Conservation (phyloP, 2,329 filamentous ascomycete species). For the Pseudogymnoascus sp. region DNA sequence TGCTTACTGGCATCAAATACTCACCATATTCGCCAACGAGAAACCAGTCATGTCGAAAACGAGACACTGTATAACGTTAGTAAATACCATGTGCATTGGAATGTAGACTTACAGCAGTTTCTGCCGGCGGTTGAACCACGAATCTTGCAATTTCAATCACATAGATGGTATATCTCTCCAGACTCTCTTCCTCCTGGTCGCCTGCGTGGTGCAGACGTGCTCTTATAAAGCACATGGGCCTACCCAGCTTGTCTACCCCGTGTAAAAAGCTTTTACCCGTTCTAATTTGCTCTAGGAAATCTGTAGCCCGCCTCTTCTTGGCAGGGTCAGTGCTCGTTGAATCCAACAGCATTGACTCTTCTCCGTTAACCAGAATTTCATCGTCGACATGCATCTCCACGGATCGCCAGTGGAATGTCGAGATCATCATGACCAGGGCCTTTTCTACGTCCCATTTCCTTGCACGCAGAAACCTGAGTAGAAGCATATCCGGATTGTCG, state of each 20-base stretch:
- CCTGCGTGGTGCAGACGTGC: conserved; percentile 74
- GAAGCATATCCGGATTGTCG: conserved; percentile 80
- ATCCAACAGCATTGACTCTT: conserved; percentile 56
- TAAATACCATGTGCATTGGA: neutral
- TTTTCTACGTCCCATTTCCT: conserved; percentile 93
- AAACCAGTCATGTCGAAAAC: conserved; percentile 96
- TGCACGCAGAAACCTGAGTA: conserved; percentile 78
- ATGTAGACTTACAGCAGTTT: conserved; percentile 70
- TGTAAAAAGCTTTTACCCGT: conserved; percentile 93
- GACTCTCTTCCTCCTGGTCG: conserved; percentile 71
- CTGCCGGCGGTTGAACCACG: conserved; percentile 68
- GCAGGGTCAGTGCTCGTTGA: conserved; percentile 48
- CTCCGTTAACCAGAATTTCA: conserved; percentile 73
- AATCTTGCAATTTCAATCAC: conserved; percentile 91
- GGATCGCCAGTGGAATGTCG: conserved; percentile 86
- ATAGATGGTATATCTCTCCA: conserved; percentile 89
- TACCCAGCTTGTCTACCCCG: conserved; percentile 72
- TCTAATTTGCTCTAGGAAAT: conserved; percentile 75
- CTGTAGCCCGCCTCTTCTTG: conserved; percentile 60
- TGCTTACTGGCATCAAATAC: conserved; percentile 17
- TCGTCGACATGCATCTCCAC: conserved; percentile 81
- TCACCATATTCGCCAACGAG: conserved; percentile 86
- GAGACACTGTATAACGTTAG: conserved; percentile 55
- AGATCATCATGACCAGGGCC: conserved; percentile 87
- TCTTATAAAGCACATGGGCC: conserved; percentile 80